A percentile compares a stretch with the other conserved stretches of the same genome.
Conservation (phyloP, 805 yeast genomes). For the Lachancea meyersii region DNA sequence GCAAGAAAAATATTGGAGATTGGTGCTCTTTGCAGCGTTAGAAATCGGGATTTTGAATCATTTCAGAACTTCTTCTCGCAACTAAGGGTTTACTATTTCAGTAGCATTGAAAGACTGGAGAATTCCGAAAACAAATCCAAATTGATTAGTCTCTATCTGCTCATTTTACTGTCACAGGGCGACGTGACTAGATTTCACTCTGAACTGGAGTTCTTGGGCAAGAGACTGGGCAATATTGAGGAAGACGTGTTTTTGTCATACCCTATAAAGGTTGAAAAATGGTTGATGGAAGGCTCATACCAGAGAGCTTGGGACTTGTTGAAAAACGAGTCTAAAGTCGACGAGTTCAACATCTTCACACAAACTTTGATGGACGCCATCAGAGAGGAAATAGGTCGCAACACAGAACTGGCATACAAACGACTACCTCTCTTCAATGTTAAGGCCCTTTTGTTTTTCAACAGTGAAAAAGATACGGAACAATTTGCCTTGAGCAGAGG, state of each 20-base stretch:
- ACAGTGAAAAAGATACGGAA: slow-evolving; percentile 48
- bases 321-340: slow-evolving; percentile 38
- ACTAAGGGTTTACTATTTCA: slow-evolving; percentile 68
- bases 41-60: slow-evolving; percentile 50
- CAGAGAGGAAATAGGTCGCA: slow-evolving; percentile 77
- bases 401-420: slow-evolving; percentile 72
- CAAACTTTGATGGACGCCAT: slow-evolving; percentile 71
- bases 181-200: slow-evolving; percentile 85
- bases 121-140: slow-evolving; percentile 60
- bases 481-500: slow-evolving; percentile 47
- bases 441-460: slow-evolving; percentile 68
- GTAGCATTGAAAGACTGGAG: slow-evolving; percentile 30
- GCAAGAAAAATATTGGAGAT: slow-evolving; percentile 81
- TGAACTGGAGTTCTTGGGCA: slow-evolving; percentile 69
- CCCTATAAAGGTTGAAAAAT: slow-evolving; percentile 84
- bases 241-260: slow-evolving; percentile 67
- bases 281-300: slow-evolving; percentile 95
- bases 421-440: slow-evolving; percentile 76
- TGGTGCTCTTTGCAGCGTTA: slow-evolving; percentile 77
- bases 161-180: slow-evolving; percentile 74
- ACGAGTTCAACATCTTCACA: slow-evolving; percentile 75
- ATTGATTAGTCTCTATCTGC: slow-evolving; percentile 66
- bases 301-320: slow-evolving; percentile 81
- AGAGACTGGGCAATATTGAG: slow-evolving; percentile 42
- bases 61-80: slow-evolving; percentile 70